Base-by-base conservation (phyloP, 306 rosid species). In the Ormosia emarginata region DNA sequence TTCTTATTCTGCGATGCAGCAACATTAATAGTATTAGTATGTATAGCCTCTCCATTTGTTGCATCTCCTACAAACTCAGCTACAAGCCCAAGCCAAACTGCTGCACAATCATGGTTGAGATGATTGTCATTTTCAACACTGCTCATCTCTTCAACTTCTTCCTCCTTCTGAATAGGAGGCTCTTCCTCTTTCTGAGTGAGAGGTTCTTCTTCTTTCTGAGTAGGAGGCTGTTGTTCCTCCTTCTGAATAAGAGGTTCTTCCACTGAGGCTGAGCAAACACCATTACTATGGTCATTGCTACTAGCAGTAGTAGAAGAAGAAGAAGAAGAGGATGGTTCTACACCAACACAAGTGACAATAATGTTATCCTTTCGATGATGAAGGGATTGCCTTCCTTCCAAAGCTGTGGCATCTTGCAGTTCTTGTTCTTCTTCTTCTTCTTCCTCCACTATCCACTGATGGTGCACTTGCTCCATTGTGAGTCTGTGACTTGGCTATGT, bases 41-140 rank as follows among this genome's bases (percentile, higher is more conserved):
- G 17, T 65, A 44, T 5, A 64, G 46, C 46, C 66, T 75, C 77
- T 69, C 65, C 79, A 66, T 53, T 63, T 14, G 46, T 46, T 46
- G 50, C 49, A 57, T 46, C 80, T 70, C 30, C 86, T 3, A 14
- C 66, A 68, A 69, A 53, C 34, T 68, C 78, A 2, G 63, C 59
- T 15, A 9, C 61, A 10, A 50, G 46, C 30, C 14, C 71, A 34
- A 10, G 29, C 10, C 47, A 15, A 66, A 24, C 15, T 17, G 57
- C 8, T 34, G 44, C 78, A 52, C 32, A 10, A 11, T 65, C 55
- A 41, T 2, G n/a, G 7, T 30, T 72, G 18, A 36, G 0, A 17
- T 17, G 13, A 6, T 13, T 7, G 18, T 15, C 78, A 71, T 39
- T 61, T 63, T 70, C 66, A 61, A 43, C 57, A 64, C 63, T 18